Evolutionary conservation across 306 rosid species (phyloP).

Genomic region (Carpinus viminea): DNA sequence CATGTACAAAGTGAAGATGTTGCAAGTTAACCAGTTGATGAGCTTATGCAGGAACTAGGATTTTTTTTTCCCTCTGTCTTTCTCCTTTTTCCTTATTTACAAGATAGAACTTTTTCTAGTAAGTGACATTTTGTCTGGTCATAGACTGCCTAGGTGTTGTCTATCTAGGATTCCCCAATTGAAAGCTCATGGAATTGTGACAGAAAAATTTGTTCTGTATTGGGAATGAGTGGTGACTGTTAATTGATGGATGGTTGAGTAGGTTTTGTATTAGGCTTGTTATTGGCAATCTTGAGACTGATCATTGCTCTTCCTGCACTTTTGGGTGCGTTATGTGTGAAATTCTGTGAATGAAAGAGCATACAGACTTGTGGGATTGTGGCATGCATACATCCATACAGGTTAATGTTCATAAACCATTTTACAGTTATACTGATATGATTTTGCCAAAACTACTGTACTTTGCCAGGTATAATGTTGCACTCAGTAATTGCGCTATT

Average conservation of each 20-base stretch:
- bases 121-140: too few species aligned
- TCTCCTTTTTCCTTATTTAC: too few species aligned
- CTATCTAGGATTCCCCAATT: too few species aligned
- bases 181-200: too few species aligned
- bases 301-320: slow-evolving; percentile 9
- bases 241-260: too few species aligned
- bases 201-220: too few species aligned
- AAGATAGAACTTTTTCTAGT: too few species aligned
- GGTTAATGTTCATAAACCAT: slow-evolving; percentile 6
- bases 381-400: not conserved
- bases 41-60: too few species aligned
- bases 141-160: too few species aligned
- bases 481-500: slow-evolving; percentile 71
- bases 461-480: slow-evolving; percentile 68
- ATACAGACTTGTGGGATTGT: not conserved
- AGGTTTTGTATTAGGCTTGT: not conserved
- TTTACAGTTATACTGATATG: slow-evolving; percentile 13
- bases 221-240: too few species aligned
- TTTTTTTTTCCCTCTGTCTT: too few species aligned
- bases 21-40: too few species aligned
- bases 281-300: not conserved
- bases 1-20: not conserved
- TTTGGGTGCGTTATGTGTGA: not conserved
- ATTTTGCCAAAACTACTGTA: slow-evolving; percentile 6
- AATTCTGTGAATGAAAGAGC: not conserved